Evolutionary conservation across 345 rosid genomes (phyloP).

Genomic region (Hirschfeldia incana): DNA sequence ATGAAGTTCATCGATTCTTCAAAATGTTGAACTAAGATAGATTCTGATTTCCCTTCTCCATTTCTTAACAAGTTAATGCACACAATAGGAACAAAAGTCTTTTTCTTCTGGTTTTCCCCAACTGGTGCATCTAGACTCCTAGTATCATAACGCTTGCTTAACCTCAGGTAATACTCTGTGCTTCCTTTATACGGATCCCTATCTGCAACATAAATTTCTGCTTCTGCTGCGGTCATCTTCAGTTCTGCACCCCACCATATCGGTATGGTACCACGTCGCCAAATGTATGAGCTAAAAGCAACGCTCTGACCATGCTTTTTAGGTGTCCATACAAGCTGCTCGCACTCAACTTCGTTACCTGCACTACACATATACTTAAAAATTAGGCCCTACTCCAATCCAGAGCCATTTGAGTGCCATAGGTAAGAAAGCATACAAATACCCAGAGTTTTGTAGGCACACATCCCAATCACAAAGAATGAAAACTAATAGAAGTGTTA

Average conservation of each 20-base stretch:
- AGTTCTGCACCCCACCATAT: conserved; percentile 99
- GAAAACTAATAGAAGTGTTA: background rate
- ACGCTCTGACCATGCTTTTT: conserved; percentile 69
- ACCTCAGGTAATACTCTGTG: conserved; percentile 73
- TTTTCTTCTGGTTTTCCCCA: conserved; percentile 69
- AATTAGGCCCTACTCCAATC: conserved; percentile 38
- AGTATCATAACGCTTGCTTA: conserved; percentile 84
- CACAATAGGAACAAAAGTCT: conserved; percentile 69
- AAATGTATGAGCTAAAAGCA: conserved; percentile 80
- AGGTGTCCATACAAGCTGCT: conserved; percentile 95
- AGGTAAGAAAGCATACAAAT: background rate
- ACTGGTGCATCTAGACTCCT: conserved; percentile 53
- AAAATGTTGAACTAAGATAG: conserved; percentile 89
- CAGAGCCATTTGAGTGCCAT: background rate
- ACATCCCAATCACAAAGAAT: too few species aligned
- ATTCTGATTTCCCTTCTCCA: conserved; percentile 92
- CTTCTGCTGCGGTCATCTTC: conserved; percentile 92
- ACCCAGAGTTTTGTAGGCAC: background rate
- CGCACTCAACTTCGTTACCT: conserved; percentile 99
- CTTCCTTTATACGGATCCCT: conserved; percentile 94
- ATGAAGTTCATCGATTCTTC: conserved; percentile 75
- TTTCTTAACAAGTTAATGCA: conserved; percentile 86
- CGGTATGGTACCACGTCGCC: conserved; percentile 98
- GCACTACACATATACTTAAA: conserved; percentile 42
- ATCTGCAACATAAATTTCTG: conserved; percentile 91